Evolutionary conservation across 192 early-diverging fungal genomes (phyloP).

Genomic region (Backusella parvicylindrica): DNA sequence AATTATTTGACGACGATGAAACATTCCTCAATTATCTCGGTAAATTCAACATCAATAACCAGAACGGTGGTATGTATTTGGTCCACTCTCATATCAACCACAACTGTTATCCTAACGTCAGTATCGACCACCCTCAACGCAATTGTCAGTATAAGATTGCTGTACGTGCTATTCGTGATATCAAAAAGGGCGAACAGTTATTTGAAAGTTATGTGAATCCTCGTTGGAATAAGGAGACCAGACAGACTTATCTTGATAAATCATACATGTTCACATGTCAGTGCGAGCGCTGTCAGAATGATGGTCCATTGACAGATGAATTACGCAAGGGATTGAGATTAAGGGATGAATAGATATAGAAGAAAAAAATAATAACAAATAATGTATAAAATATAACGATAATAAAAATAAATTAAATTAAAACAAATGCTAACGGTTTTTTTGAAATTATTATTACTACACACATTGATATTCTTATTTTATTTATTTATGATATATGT

Average conservation of each 20-base stretch:
- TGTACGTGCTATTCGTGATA: constrained; percentile 50
- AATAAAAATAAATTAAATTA: no score
- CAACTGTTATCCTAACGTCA: constrained; percentile 49
- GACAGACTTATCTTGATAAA: constrained; percentile 47
- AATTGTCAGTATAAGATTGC: constrained; percentile 48
- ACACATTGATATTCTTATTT: no score
- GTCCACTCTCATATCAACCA: constrained; percentile 61
- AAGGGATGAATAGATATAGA: constrained; percentile 17
- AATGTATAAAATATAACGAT: background rate
- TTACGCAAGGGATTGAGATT: constrained; percentile 39
- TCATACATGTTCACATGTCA: constrained; percentile 59
- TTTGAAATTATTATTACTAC: no score
- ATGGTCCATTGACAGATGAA: constrained; percentile 43
- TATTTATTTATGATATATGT: no score
- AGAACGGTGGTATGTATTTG: constrained; percentile 58
- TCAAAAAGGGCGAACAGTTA: constrained; percentile 56
- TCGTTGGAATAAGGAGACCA: constrained; percentile 47
- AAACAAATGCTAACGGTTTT: no score
- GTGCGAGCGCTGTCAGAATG: constrained; percentile 53
- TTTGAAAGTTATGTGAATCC: constrained; percentile 60
- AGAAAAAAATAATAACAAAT: background rate
- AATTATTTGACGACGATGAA: constrained; percentile 47
- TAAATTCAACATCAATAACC: constrained; percentile 61
- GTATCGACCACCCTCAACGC: constrained; percentile 48
- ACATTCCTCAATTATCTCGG: constrained; percentile 54